Evolutionary conservation across 2,329 filamentous ascomycete species (phyloP), one percentile per base, ranked within the genome.

Genomic region (Fusarium sp.): DNA sequence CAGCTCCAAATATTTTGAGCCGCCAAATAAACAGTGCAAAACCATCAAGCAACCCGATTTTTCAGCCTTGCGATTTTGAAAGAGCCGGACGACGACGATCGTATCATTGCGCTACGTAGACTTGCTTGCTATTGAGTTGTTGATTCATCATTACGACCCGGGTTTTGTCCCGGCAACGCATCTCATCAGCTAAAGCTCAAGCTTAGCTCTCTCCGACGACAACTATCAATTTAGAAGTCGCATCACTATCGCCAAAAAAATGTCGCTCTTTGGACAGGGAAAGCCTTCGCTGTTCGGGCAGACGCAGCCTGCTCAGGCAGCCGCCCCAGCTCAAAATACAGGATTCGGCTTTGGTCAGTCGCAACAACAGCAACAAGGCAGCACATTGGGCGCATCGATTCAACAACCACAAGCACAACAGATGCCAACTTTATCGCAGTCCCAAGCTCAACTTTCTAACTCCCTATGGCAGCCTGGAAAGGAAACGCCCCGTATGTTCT

Each of bases 381-480:
- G 70, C 45, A 57, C 61, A 25, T 47, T 80, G 12, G 78, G 78
- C 61, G 69, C 67, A 60, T 77, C 76, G 29, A 70, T 78, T 65
- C 78, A 81, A 62, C 78, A 80, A 68, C 78, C 82, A 58, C 83
- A 82, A 62, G 72, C 78, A 38, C 79, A 84, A 76, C 80, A 80
- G 73, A 82, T 83, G 76, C 84, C 79, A 22, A 72, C 75, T 62
- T 71, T 84, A 44, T 82, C 79, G 30, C 85, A 81, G 76, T 83
- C 80, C 49, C 84, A 80, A 78, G 84, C 81, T 56, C 80, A 85
- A 69, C 78, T 85, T 16, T 84, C 83, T 15, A 84, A 80, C 69
- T 86, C 85, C 11, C 76, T 86, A 72, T 87, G 86, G 84, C 85
- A 86, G 63, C 84, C 85, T 2, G 83, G 83, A 60, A 84, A 82